phyloP scores from a whole-genome alignment of 805 yeast species.

The Candida piceae region DNA sequence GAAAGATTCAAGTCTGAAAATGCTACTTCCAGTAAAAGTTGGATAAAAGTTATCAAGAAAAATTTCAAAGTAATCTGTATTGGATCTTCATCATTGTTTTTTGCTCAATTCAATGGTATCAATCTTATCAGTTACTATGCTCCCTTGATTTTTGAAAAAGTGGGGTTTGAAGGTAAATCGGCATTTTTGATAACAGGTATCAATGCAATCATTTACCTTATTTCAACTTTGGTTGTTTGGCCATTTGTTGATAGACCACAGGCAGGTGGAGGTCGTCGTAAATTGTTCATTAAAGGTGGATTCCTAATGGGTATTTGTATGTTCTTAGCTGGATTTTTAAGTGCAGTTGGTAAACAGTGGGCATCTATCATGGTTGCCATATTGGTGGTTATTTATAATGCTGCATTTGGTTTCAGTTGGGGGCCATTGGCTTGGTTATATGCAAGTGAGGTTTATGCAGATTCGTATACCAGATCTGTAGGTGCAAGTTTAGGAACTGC shows the following conservation, averaged over 20 bases:
- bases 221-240: conserved; percentile 84
- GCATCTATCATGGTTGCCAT: conserved; percentile 71
- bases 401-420: conserved; percentile 84
- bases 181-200: conserved; percentile 88
- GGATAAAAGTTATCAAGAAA: conserved; percentile 10
- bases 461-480: conserved; percentile 66
- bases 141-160: conserved; percentile 84
- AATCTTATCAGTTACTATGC: conserved; percentile 87
- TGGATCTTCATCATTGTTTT: conserved; percentile 81
- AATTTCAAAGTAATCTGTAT: conserved; percentile 55
- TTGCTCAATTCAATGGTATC: conserved; percentile 88
- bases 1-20: conserved; percentile 18
- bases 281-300: conserved; percentile 70
- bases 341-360: conserved; percentile 41
- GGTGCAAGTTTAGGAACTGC: conserved; percentile 88
- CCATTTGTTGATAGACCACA: conserved; percentile 57
- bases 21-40: conserved; percentile 24
- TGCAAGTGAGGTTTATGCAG: conserved; percentile 79
- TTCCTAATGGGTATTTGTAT: conserved; percentile 68
- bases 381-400: conserved; percentile 71
- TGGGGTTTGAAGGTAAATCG: conserved; percentile 82
- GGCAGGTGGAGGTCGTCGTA: conserved; percentile 82
- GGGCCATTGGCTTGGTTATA: conserved; percentile 89
- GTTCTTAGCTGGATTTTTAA: conserved; percentile 54
- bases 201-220: conserved; percentile 52